Evolutionary conservation across 2,329 filamentous ascomycete species (phyloP).

Genomic region (Alternaria triticimaculans): DNA sequence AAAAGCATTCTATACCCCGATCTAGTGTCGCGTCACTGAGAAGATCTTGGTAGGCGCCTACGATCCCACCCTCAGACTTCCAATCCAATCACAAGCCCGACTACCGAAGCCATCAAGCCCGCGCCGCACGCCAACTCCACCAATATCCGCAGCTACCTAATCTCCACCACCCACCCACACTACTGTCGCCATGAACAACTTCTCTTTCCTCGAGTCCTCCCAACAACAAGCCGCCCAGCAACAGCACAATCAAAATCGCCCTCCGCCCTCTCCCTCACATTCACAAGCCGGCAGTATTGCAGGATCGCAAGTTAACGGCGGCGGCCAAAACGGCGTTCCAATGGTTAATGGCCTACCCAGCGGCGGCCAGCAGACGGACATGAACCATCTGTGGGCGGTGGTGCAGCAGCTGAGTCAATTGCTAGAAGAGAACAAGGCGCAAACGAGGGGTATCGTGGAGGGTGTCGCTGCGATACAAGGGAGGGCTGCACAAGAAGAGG

Average conservation of each 20-base stretch:
- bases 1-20: not conserved
- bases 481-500: conserved; percentile 43
- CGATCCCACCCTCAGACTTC: conserved; percentile 1
- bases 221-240: conserved; percentile 17
- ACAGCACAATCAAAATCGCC: conserved; percentile 33
- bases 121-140: conserved; percentile 18
- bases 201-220: conserved; percentile 43
- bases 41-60: not conserved
- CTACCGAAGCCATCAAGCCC: conserved; percentile 7
- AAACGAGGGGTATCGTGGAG: conserved; percentile 48
- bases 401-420: conserved; percentile 50
- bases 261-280: conserved; percentile 43
- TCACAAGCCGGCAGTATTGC: conserved; percentile 25
- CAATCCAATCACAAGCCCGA: conserved; percentile 9
- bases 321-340: conserved; percentile 44
- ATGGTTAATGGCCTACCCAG: conserved; percentile 49
- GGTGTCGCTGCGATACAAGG: conserved; percentile 48
- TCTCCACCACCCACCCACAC: conserved; percentile 14
- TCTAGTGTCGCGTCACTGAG: conserved; percentile 1
- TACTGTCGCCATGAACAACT: conserved; percentile 43
- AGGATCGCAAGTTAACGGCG: conserved; percentile 40
- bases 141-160: conserved; percentile 9
- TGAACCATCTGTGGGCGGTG: conserved; percentile 52
- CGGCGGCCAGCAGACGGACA: conserved; percentile 52
- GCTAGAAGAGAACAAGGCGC: conserved; percentile 49